These are phyloP conservation scores for Colletotrichum sp. DNA, from an alignment of 2,329 filamentous ascomycete species.

Conservation along the genomic window DNA sequence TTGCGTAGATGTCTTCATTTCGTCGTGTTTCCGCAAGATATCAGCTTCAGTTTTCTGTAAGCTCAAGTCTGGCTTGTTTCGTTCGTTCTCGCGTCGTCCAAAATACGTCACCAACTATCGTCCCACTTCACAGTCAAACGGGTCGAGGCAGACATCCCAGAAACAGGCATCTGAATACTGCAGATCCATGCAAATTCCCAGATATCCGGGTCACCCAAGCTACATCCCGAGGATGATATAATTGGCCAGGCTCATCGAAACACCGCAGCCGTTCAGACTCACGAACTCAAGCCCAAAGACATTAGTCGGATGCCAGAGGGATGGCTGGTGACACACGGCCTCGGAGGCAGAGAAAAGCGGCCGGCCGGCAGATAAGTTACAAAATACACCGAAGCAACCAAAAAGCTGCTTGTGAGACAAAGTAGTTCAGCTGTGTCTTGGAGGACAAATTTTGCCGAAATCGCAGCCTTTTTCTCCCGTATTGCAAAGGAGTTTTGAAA, in stretches of 20 bases:
- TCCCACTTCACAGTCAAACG: neutral
- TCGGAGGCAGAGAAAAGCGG: neutral
- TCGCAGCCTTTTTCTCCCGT: neutral
- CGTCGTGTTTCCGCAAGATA: neutral
- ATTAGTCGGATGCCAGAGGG: neutral
- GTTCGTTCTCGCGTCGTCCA: neutral
- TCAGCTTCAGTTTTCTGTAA: rapidly evolving
- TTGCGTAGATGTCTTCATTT: neutral
- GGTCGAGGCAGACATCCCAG: neutral
- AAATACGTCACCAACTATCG: neutral
- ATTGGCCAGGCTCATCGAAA: neutral
- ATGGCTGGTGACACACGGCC: neutral
- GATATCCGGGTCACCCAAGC: neutral
- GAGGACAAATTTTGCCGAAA: neutral
- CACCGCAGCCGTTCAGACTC: neutral
- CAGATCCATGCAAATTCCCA: neutral
- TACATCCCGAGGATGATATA: neutral
- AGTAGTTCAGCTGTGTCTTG: neutral
- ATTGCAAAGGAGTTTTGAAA: neutral
- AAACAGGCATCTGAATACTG: neutral
- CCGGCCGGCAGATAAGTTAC: neutral
- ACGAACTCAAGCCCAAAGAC: neutral
- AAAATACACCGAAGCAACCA: neutral
- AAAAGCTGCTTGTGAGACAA: rapidly evolving
- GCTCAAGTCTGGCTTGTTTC: rapidly evolving